phyloP scores from a whole-genome alignment of 2,329 filamentous ascomycete genomes.

The Cadophora sp. region DNA sequence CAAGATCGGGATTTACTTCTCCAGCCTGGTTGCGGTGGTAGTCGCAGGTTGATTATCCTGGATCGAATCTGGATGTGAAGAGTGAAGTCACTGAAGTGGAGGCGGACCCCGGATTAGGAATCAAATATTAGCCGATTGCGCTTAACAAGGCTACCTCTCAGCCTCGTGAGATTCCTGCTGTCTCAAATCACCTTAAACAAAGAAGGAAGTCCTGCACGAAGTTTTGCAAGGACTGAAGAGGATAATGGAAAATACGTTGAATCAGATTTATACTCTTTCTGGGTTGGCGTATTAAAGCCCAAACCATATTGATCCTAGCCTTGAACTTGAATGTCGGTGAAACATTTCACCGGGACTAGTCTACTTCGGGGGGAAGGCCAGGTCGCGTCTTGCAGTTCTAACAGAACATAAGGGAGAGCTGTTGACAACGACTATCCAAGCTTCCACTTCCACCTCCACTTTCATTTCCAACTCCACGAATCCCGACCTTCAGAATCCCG shows the following conservation, averaged over 20 bases:
- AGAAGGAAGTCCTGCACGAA: neutral
- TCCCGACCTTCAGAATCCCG: neutral
- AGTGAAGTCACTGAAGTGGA: conserved; percentile 14
- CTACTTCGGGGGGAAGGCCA: conserved; percentile 30
- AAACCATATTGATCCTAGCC: conserved; percentile 22
- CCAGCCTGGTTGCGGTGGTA: conserved; percentile 7
- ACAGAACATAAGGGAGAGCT: neutral
- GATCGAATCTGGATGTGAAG: conserved; percentile 1
- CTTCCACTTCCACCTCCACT: neutral
- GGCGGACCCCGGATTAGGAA: conserved; percentile 18
- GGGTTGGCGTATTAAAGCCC: neutral
- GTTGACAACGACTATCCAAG: conserved; percentile 1
- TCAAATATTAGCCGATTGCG: neutral
- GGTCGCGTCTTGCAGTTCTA: conserved; percentile 26
- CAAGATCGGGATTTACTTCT: neutral
- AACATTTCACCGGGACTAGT: conserved; percentile 28
- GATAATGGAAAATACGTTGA: neutral
- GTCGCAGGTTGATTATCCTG: neutral
- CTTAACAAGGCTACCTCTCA: conserved; percentile 11
- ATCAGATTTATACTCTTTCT: neutral
- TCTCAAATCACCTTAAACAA: neutral
- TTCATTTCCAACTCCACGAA: neutral
- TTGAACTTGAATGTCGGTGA: conserved; percentile 32
- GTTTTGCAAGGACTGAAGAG: too few species aligned
- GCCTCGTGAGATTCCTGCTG: conserved; percentile 17